These are phyloP conservation scores for Colletotrichum musae DNA, from an alignment of 2,329 filamentous ascomycete species.

Conservation along the genomic window DNA sequence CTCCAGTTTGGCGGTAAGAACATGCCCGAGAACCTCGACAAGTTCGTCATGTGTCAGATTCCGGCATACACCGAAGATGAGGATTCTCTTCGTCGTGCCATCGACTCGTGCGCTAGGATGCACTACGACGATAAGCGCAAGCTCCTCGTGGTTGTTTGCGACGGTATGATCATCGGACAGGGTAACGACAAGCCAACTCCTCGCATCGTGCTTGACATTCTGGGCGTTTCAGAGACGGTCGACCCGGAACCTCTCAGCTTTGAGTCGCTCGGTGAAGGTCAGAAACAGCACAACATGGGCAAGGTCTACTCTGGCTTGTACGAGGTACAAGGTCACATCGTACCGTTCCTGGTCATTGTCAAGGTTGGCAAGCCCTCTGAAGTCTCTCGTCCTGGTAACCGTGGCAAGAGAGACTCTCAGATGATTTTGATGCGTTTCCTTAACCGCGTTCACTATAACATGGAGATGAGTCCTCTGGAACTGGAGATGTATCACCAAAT, in stretches of 20 bases:
- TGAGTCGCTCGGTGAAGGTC: constrained; percentile 93
- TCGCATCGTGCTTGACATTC: constrained; percentile 95
- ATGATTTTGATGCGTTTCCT: constrained; percentile 99
- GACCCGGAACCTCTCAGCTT: constrained; percentile 98
- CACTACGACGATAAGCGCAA: constrained; percentile 99
- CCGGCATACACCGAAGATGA: constrained; percentile 99
- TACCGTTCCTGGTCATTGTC: constrained; percentile 96
- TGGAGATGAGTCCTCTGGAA: constrained; percentile 95
- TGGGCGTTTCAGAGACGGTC: constrained; percentile 92
- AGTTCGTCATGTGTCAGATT: constrained; percentile 98
- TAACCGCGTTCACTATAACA: constrained; percentile 98
- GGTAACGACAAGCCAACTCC: constrained; percentile 97
- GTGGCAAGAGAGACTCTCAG: constrained; percentile 99
- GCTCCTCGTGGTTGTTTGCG: constrained; percentile 90
- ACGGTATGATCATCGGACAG: constrained; percentile 99
- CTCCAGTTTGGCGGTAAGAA: constrained; percentile 95
- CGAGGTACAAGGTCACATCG: constrained; percentile 97
- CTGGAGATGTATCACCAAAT: constrained; percentile 99
- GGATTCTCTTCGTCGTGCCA: constrained; percentile 94
- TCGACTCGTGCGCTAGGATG: constrained; percentile 96
- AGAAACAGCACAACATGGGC: constrained; percentile 99
- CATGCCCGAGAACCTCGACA: constrained; percentile 94
- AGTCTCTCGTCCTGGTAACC: constrained; percentile 93
- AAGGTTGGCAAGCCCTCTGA: constrained; percentile 99
- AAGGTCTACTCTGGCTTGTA: constrained; percentile 98